phyloP scores from a whole-genome alignment of 2,329 filamentous ascomycete species.

The Zymoseptoria tritici region DNA sequence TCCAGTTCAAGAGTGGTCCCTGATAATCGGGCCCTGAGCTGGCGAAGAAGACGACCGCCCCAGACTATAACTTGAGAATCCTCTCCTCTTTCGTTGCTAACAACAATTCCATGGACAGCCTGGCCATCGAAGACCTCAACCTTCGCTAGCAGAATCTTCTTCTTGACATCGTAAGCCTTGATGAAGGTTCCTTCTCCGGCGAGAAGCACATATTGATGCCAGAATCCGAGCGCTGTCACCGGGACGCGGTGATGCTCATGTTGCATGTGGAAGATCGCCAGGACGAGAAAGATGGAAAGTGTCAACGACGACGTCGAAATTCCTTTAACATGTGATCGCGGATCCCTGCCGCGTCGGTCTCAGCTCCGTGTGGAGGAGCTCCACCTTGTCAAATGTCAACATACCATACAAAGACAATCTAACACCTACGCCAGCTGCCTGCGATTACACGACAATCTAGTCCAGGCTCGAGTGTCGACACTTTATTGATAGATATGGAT shows the following conservation, averaged over 20 bases:
- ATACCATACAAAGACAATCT: neutral
- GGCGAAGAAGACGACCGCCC: slow-evolving; percentile 47
- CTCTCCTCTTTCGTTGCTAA: slow-evolving; percentile 28
- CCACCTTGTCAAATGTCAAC: neutral
- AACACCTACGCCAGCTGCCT: neutral
- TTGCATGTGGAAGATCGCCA: slow-evolving; percentile 15
- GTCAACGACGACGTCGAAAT: neutral
- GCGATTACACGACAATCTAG: neutral
- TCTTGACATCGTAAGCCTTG: slow-evolving; percentile 30
- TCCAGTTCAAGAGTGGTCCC: slow-evolving; percentile 14
- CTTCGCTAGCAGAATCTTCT: slow-evolving; percentile 27
- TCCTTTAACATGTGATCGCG: neutral
- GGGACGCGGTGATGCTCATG: slow-evolving; percentile 32
- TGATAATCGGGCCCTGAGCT: neutral
- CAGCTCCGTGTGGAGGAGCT: neutral
- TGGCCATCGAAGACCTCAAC: slow-evolving; percentile 56
- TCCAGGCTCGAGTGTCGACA: neutral
- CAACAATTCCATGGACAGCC: slow-evolving; percentile 64
- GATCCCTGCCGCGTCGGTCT: neutral
- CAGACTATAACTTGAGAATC: slow-evolving; percentile 50
- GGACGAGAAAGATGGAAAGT: neutral
- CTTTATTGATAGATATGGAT: neutral
- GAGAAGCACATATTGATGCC: slow-evolving; percentile 30
- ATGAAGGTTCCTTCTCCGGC: slow-evolving; percentile 39
- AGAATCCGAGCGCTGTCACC: slow-evolving; percentile 39